These are phyloP conservation scores for Boletellus ananas DNA, from an alignment of 768 basidiomycete genomes.

Conservation along the genomic window DNA sequence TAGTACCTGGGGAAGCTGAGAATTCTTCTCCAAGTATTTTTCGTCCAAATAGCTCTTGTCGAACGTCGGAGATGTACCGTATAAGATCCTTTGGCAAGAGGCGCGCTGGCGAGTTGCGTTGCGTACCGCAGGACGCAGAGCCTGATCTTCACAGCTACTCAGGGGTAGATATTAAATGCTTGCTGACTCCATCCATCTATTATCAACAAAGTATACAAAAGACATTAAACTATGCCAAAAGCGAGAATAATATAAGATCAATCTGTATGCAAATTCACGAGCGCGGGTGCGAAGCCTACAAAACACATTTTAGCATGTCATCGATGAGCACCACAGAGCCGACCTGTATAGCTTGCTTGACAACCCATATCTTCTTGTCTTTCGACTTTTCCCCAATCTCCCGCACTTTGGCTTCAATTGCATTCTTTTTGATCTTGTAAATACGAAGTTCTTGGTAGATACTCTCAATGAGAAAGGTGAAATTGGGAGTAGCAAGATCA, in stretches of 20 bases:
- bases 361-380: slow-evolving; percentile 69
- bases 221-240: slow-evolving; percentile 8
- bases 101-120: no score
- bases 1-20: slow-evolving; percentile 54
- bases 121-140: slow-evolving; percentile 36
- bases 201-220: slow-evolving; percentile 2
- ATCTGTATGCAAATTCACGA: slow-evolving; percentile 3
- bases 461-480: slow-evolving; percentile 66
- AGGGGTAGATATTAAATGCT: neutral
- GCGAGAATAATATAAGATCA: slow-evolving; percentile 1
- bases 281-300: slow-evolving; percentile 8
- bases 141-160: slow-evolving; percentile 22
- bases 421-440: slow-evolving; percentile 79
- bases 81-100: slow-evolving; percentile 30
- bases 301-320: neutral
- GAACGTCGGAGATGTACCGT: slow-evolving; percentile 29
- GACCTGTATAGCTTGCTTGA: slow-evolving; percentile 38
- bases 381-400: slow-evolving; percentile 76
- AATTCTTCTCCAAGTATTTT: slow-evolving; percentile 59
- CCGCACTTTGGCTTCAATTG: slow-evolving; percentile 75
- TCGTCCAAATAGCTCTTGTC: slow-evolving; percentile 59
- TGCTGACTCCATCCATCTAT: neutral
- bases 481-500: slow-evolving; percentile 54
- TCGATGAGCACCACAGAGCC: neutral
- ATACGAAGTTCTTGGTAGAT: slow-evolving; percentile 65